These are phyloP conservation scores for Venturia asperata DNA, from an alignment of 2,329 filamentous ascomycete genomes.

Conservation along the genomic window DNA sequence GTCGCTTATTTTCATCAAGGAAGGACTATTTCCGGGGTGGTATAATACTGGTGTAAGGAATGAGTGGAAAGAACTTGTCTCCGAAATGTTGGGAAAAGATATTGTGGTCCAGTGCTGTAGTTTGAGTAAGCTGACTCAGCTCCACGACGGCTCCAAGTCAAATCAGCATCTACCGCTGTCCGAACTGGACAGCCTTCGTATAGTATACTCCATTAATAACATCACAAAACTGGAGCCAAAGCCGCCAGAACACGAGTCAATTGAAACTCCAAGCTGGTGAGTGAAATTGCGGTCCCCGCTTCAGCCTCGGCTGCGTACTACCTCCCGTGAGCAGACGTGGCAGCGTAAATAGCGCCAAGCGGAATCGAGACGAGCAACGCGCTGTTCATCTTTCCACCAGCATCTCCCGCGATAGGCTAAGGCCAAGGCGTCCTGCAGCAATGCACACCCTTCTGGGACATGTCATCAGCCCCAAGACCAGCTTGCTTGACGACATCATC, in stretches of 20 bases:
- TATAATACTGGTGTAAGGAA: neutral
- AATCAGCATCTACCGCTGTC: neutral
- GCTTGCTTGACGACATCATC: neutral
- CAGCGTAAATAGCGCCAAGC: neutral
- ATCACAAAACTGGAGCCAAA: neutral
- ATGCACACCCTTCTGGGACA: neutral
- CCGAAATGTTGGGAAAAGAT: neutral
- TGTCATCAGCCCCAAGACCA: neutral
- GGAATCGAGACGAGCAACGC: neutral
- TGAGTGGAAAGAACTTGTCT: neutral
- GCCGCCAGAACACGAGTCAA: neutral
- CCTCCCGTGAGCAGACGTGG: neutral
- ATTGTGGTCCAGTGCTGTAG: neutral
- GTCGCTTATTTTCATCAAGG: neutral
- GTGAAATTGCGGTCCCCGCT: neutral
- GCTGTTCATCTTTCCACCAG: neutral
- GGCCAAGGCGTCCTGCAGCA: slow-evolving; percentile 5
- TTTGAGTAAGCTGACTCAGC: neutral
- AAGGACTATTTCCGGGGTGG: neutral
- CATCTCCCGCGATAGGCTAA: neutral
- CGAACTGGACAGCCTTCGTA: neutral
- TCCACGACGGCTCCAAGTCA: neutral
- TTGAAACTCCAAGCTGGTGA: neutral
- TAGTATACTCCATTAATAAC: neutral
- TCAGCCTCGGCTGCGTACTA: neutral